Percentiles rank a stretch among this genome's conserved stretches.
Conservation (phyloP, 257 asterid genomes). For the Ilex asprella region DNA sequence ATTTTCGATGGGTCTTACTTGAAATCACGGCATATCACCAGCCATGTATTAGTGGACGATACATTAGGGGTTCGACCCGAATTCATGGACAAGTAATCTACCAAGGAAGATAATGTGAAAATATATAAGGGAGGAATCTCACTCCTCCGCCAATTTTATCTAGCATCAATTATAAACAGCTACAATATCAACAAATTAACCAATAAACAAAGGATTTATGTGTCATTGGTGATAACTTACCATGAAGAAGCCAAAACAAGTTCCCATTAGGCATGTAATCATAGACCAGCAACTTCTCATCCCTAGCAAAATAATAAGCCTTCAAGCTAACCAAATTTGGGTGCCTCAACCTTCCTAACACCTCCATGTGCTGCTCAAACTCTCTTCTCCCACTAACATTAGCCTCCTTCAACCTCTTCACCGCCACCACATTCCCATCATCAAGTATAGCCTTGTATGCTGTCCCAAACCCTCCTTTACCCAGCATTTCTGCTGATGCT, state of each 20-base stretch:
- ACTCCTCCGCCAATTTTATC: too few species aligned
- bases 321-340: constrained; percentile 68
- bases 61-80: too few species aligned
- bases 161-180: too few species aligned
- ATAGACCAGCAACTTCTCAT: constrained; percentile 71
- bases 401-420: constrained; percentile 75
- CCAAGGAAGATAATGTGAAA: too few species aligned
- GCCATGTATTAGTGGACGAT: too few species aligned
- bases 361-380: constrained; percentile 87
- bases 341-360: constrained; percentile 69
- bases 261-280: constrained; percentile 84
- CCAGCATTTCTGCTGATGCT: constrained; percentile 95
- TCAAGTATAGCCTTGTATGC: constrained; percentile 83
- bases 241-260: constrained; percentile 92
- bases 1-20: too few species aligned
- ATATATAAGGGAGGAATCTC: too few species aligned
- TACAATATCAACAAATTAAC: too few species aligned
- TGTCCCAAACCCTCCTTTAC: constrained; percentile 83
- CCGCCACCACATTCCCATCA: constrained; percentile 80
- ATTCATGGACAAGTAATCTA: too few species aligned
- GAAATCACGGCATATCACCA: too few species aligned
- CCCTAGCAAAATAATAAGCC: constrained; percentile 76
- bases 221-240: constrained; percentile 25
- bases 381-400: constrained; percentile 51
- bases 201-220: background rate